phyloP scores from a whole-genome alignment of 495 filamentous ascomycete species.

The Penicillium lividum region DNA sequence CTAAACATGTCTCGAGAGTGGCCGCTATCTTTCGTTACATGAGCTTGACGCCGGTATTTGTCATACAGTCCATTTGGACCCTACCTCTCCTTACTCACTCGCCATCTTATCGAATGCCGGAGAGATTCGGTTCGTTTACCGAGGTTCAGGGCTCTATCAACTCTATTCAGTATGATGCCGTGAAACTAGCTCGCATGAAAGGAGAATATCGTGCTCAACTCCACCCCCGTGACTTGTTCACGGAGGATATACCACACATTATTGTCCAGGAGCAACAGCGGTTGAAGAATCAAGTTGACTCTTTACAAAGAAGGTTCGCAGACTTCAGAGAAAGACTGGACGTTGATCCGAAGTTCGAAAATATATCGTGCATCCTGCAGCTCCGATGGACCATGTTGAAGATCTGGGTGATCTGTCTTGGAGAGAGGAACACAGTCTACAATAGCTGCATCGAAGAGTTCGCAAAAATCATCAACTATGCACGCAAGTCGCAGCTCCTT shows the following conservation, averaged over 20 bases:
- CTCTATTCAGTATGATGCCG: conserved; percentile 3
- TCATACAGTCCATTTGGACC: background rate
- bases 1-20: background rate
- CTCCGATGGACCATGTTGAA: conserved; percentile 9
- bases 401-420: conserved; percentile 5
- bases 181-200: conserved; percentile 1
- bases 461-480: background rate
- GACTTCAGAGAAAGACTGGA: background rate
- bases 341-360: background rate
- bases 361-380: conserved; percentile 1
- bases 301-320: background rate
- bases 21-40: conserved; percentile 8
- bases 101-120: background rate
- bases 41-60: conserved; percentile 4
- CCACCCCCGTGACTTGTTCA: background rate
- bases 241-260: background rate
- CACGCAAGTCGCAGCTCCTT: background rate
- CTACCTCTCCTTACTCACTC: background rate
- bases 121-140: background rate
- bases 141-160: conserved; percentile 7
- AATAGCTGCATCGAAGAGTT: background rate
- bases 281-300: background rate
- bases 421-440: background rate
- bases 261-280: background rate
- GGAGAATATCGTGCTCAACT: background rate